Evolutionary conservation across 768 basidiomycete species (phyloP), one percentile per base, ranked within the genome.

Genomic region (Rhizopogon roseolus): DNA sequence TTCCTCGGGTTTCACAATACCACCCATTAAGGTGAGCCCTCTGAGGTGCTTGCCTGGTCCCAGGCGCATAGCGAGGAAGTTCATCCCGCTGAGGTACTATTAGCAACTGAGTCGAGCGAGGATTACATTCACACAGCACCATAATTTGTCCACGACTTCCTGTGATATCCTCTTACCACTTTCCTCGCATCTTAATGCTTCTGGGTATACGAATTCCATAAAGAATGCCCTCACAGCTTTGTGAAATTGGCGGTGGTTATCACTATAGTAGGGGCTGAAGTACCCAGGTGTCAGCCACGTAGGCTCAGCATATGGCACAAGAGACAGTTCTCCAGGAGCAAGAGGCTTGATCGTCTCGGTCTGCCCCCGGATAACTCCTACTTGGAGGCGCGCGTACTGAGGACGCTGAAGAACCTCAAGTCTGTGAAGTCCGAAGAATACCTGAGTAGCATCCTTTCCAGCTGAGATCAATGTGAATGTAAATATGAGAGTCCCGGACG

Each of bases 1-100:
- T 60, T 94, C 86, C 64, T 91, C 90, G 4, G 88, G 84, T 48
- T 81, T 81, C 42, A 91, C 78, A n/a, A 83, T 69, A 10, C 92
- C 93, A 27, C 82, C 87, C 71, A 93, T 83, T 1, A 97, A 71
- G 11, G 74, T 81, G 37, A 81, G 78, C 0, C 93, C 92, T 64
- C 88, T 74, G 19, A 97, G 79, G 64, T 95, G 91, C 67, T 91
- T 90, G 19, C 90, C 91, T 3, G 93, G 93, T 2, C 94, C 94
- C 50, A 94, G 77, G 5, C 93, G 82, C 93, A 97, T 95, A 6
- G 90, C 86, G 49, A 91, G 84, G 41, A 95, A 75, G 67, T 92
- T 88, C 54, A 77, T 70, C 60, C 85, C 85, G 22, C 91, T 93
- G 61, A 10, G 19, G 17, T 42, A 9, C 32, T 16, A 50, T 34